Conservation (phyloP, 352 stramenopile genomes). For the Globisporangium heterothallicum region DNA sequence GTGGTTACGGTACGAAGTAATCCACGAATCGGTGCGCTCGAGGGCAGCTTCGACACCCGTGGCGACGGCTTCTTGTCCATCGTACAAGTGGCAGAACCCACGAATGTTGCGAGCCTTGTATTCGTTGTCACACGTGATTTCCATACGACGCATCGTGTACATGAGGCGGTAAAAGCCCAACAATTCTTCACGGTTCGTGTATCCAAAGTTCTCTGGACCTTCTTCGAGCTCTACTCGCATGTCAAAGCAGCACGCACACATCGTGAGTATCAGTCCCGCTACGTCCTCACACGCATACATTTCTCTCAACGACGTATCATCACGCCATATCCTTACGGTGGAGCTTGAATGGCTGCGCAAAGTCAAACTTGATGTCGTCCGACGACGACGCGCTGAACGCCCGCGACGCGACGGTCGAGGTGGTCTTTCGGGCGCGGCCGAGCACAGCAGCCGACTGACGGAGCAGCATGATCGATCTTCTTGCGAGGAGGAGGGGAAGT, state of each 20-base stretch:
- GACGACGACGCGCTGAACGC: conserved; percentile 55
- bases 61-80: conserved; percentile 99
- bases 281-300: background rate
- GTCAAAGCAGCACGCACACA: background rate
- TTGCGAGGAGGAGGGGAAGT: background rate
- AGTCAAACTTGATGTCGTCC: conserved; percentile 66
- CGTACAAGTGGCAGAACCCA: conserved; percentile 99
- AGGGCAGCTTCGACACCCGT: conserved; percentile 96
- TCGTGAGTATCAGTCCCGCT: background rate
- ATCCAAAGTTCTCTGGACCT: conserved; percentile 48
- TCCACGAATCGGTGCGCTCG: conserved; percentile 94
- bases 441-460: conserved; percentile 44
- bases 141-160: conserved; percentile 99
- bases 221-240: conserved; percentile 49
- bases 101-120: conserved; percentile 99
- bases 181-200: conserved; percentile 95
- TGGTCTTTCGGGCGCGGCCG: conserved; percentile 23
- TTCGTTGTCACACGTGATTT: conserved; percentile 99
- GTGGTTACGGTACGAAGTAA: conserved; percentile 99
- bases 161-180: conserved; percentile 97
- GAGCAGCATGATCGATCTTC: conserved; percentile 44
- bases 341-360: conserved; percentile 71
- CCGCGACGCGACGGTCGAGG: conserved; percentile 29
- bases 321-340: conserved; percentile 41
- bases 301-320: too few species aligned